Conservation (phyloP, 2,329 filamentous ascomycete genomes). For the Penicillium sp. region DNA sequence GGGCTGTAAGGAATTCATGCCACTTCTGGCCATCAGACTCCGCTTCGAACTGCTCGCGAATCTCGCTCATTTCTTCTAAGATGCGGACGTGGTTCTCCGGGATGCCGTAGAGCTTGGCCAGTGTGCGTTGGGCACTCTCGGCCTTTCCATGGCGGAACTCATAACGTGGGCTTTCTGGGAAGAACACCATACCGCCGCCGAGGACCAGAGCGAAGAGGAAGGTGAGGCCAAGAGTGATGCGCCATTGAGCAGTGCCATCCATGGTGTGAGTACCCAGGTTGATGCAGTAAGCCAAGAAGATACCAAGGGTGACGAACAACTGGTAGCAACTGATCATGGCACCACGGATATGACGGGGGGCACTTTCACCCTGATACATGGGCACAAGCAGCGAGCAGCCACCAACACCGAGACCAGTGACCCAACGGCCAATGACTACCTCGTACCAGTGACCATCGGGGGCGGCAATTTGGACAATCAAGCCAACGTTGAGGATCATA, state of each 20-base stretch:
- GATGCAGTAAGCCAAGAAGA: constrained; percentile 41
- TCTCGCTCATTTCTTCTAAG: constrained; percentile 47
- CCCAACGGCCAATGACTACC: constrained; percentile 37
- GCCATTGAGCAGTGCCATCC: constrained; percentile 40
- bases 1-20: constrained; percentile 39
- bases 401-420: constrained; percentile 41
- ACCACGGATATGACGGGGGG: constrained; percentile 41
- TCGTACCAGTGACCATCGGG: constrained; percentile 34
- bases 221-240: constrained; percentile 48
- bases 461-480: constrained; percentile 39
- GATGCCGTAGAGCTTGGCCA: constrained; percentile 49
- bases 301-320: constrained; percentile 42
- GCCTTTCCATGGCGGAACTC: constrained; percentile 49
- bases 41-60: constrained; percentile 49
- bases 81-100: constrained; percentile 48
- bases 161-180: constrained; percentile 51
- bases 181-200: constrained; percentile 47
- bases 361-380: constrained; percentile 42
- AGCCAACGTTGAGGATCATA: constrained; percentile 34
- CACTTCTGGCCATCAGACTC: constrained; percentile 38
- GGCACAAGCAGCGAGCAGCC: constrained; percentile 39
- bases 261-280: constrained; percentile 38
- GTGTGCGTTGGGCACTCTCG: constrained; percentile 45
- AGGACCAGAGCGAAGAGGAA: constrained; percentile 51
- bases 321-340: constrained; percentile 42